A percentile compares a stretch with the other conserved stretches of the same genome.
Evolutionary conservation across 768 basidiomycete species (phyloP).

Genomic region (Mycena venus): DNA sequence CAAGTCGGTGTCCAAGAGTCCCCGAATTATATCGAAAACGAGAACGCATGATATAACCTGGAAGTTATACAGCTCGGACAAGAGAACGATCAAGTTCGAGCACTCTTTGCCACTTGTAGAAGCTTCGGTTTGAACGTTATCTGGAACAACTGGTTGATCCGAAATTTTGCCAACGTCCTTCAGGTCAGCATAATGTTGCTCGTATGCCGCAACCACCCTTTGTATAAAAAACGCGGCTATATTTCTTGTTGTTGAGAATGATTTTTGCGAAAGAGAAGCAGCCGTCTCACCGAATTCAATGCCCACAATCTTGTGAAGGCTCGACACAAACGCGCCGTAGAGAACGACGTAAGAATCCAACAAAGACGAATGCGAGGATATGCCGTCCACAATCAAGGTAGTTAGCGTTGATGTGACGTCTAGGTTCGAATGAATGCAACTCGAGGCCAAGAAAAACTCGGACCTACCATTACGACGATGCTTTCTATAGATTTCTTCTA

Average conservation of each 20-base stretch:
- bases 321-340: conserved; percentile 87
- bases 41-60: conserved; percentile 91
- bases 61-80: conserved; percentile 97
- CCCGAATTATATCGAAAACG: conserved; percentile 91
- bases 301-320: conserved; percentile 84
- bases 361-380: conserved; percentile 83
- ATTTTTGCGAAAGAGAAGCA: neutral
- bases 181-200: conserved; percentile 61
- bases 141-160: conserved; percentile 19
- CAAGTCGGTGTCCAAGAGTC: conserved; percentile 73
- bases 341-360: conserved; percentile 93
- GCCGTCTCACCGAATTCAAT: conserved; percentile 85
- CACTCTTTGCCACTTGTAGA: conserved; percentile 83
- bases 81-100: conserved; percentile 87
- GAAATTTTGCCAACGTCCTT: conserved; percentile 32
- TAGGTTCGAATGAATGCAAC: conserved; percentile 43
- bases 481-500: conserved; percentile 84
- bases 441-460: neutral
- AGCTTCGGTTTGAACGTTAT: conserved; percentile 34
- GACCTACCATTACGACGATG: conserved; percentile 81
- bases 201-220: conserved; percentile 75
- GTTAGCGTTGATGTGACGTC: conserved; percentile 89
- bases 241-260: conserved; percentile 6
- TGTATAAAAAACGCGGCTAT: conserved; percentile 90
- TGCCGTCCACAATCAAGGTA: conserved; percentile 80